Evolutionary conservation across 768 basidiomycete species (phyloP).

Genomic region (Chalciporus chontae): DNA sequence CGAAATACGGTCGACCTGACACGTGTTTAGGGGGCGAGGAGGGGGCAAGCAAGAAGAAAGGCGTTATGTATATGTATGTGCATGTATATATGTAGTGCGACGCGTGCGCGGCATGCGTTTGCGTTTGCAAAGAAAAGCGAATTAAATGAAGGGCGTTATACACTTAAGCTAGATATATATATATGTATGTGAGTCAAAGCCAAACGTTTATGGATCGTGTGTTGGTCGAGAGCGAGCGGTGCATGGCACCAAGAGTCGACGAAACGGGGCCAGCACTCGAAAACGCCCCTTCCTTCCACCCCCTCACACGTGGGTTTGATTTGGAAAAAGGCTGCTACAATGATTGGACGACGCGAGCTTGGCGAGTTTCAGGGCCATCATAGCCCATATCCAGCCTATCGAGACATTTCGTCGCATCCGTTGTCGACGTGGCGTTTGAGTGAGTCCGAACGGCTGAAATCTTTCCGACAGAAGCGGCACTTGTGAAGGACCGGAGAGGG

Average conservation of each 20-base stretch:
- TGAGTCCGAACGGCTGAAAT: conserved; percentile 76
- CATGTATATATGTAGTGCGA: not conserved
- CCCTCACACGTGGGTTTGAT: not conserved
- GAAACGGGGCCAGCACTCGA: not conserved
- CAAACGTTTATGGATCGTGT: not conserved
- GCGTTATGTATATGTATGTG: not conserved
- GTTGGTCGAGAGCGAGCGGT: not conserved
- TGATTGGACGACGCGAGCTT: not conserved
- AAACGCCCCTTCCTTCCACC: not conserved
- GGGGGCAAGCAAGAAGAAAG: not conserved
- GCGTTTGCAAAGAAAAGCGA: not conserved
- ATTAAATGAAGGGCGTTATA: conserved; percentile 2
- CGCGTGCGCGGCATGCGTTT: not conserved
- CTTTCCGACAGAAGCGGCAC: conserved; percentile 72
- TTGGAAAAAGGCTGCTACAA: not conserved
- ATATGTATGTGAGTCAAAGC: not conserved
- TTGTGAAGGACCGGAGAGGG: conserved; percentile 60
- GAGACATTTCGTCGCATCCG: conserved; percentile 66
- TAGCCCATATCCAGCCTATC: conserved; percentile 19
- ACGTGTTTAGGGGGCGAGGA: conserved; percentile 5
- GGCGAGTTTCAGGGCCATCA: not conserved
- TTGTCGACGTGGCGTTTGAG: conserved; percentile 81
- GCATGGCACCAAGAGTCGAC: not conserved
- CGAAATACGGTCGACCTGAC: conserved; percentile 9
- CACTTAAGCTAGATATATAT: not conserved